These are phyloP conservation scores for Euphorbia celastroides DNA, from an alignment of 441 rosid species.

Conservation along the genomic window DNA sequence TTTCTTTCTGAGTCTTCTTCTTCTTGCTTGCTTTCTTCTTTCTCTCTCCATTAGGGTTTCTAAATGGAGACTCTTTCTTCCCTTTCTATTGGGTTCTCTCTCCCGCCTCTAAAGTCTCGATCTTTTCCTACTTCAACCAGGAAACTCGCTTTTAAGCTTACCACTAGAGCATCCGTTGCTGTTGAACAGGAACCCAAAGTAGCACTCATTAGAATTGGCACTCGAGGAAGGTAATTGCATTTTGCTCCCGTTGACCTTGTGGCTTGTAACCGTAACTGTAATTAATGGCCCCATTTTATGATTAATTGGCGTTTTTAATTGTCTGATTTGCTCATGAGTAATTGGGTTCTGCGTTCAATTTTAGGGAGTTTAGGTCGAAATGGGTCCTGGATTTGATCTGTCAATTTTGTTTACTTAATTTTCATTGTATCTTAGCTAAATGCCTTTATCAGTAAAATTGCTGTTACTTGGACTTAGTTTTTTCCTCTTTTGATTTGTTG, in stretches of 20 bases:
- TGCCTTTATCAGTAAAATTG: neutral
- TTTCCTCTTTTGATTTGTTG: neutral
- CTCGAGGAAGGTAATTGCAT: constrained; percentile 69
- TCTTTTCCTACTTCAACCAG: constrained; percentile 24
- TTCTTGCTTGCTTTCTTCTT: constrained; percentile 10
- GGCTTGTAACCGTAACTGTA: neutral
- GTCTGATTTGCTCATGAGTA: neutral
- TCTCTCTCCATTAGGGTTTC: neutral
- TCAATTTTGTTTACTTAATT: neutral
- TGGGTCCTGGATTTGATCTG: neutral
- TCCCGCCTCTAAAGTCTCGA: constrained; percentile 31
- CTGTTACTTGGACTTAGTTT: neutral
- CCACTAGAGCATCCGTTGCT: constrained; percentile 54
- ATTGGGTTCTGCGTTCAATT: neutral
- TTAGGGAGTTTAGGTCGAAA: neutral
- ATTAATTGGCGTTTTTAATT: neutral
- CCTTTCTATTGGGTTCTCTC: constrained; percentile 49
- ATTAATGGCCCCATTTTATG: constrained; percentile 14
- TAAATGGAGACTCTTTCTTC: constrained; percentile 43
- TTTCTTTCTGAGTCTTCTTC: neutral
- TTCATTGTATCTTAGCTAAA: neutral
- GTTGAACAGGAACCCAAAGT: constrained; percentile 54
- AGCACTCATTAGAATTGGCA: constrained; percentile 74
- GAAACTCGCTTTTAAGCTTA: constrained; percentile 26
- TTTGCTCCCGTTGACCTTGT: constrained; percentile 5